A percentile compares a stretch with the other conserved stretches of the same genome.
phyloP scores from a whole-genome alignment of 345 rosid species.

The Corymbia maculata region DNA sequence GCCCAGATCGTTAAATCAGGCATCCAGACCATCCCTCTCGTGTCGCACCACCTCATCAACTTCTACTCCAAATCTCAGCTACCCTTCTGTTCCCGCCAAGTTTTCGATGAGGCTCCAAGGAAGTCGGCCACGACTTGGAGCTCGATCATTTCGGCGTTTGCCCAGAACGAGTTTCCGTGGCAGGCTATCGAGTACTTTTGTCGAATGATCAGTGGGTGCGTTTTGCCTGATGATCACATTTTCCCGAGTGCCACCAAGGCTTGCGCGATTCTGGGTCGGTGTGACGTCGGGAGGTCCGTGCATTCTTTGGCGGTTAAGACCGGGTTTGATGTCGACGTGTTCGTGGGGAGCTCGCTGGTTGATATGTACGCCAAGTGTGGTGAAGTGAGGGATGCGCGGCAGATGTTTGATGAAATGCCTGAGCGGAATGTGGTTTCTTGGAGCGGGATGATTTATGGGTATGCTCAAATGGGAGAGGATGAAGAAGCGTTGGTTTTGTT shows the following conservation, averaged over 20 bases:
- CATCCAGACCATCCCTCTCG: constrained; percentile 52
- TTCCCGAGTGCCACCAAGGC: constrained; percentile 74
- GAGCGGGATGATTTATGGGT: constrained; percentile 91
- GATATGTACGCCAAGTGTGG: constrained; percentile 89
- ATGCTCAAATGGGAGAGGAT: constrained; percentile 59
- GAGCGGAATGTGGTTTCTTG: constrained; percentile 77
- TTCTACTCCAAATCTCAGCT: constrained; percentile 79
- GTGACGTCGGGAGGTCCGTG: constrained; percentile 48
- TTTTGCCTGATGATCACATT: constrained; percentile 65
- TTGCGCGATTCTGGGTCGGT: constrained; percentile 50
- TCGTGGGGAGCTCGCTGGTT: constrained; percentile 71
- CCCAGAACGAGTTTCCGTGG: constrained; percentile 74
- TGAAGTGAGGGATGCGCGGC: constrained; percentile 44
- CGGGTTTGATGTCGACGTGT: constrained; percentile 60
- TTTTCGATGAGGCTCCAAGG: constrained; percentile 41
- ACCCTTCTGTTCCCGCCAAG: constrained; percentile 41
- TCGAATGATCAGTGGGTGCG: constrained; percentile 28
- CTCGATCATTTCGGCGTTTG: constrained; percentile 69
- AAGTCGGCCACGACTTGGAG: constrained; percentile 82
- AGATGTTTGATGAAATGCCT: constrained; percentile 80
- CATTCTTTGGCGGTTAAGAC: constrained; percentile 53
- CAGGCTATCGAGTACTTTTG: constrained; percentile 62
- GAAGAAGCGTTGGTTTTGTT: constrained; percentile 66
- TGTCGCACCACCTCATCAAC: constrained; percentile 71
- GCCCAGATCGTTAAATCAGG: constrained; percentile 62